Conservation (phyloP, 1,139 yeast genomes). For the Sugiyamaella castrensis region DNA sequence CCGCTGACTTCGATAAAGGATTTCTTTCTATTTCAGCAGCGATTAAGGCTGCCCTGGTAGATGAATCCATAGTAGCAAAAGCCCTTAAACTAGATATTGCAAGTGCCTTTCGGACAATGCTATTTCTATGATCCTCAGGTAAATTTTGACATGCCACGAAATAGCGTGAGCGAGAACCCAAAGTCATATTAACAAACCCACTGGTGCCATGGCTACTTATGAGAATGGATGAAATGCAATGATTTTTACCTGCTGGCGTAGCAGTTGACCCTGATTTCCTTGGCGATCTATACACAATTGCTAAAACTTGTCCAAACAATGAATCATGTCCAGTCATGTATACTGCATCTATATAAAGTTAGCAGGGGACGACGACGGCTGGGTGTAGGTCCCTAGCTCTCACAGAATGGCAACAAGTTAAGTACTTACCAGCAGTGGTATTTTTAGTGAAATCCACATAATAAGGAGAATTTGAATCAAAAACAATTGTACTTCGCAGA, state of each 20-base stretch:
- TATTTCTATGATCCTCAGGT: constrained; percentile 45
- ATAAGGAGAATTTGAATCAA: constrained; percentile 38
- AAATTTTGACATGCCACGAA: constrained; percentile 79
- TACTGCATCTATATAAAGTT: constrained; percentile 33
- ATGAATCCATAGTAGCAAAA: constrained; percentile 51
- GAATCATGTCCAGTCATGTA: constrained; percentile 39
- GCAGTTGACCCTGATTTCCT: constrained; percentile 13
- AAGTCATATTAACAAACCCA: constrained; percentile 57
- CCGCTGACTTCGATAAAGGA: neutral
- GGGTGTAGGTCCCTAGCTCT: neutral
- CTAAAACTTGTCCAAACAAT: constrained; percentile 36
- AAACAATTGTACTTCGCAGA: constrained; percentile 22
- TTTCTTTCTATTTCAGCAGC: constrained; percentile 18
- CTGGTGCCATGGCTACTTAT: constrained; percentile 70
- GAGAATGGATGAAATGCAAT: constrained; percentile 51
- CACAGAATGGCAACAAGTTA: no score
- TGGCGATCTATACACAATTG: constrained; percentile 31
- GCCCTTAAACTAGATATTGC: constrained; percentile 74
- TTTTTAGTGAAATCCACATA: constrained; percentile 28
- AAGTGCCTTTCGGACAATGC: constrained; percentile 67
- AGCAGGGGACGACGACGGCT: neutral
- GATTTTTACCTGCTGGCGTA: constrained; percentile 25
- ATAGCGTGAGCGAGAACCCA: constrained; percentile 62
- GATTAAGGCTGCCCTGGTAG: constrained; percentile 27
- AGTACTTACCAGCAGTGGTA: constrained; percentile 22